Evolutionary conservation across 331 rosid species (phyloP).

Genomic region (Rhamnella rubrinervis): DNA sequence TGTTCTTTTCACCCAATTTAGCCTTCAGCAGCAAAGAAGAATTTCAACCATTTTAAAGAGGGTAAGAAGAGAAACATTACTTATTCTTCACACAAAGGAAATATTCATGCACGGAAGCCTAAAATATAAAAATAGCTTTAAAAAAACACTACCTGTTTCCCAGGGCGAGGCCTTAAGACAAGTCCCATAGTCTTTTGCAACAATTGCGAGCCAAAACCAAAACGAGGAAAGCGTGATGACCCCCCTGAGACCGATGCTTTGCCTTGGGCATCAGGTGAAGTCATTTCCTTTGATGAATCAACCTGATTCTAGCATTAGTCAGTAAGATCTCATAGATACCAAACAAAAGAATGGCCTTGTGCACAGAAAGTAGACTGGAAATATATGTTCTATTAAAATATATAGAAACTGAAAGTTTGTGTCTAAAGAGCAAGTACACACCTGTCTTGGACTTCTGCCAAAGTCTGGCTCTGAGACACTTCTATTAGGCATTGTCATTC

Average conservation of each 20-base stretch:
- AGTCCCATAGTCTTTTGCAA: constrained; percentile 80
- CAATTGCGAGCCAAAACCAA: constrained; percentile 80
- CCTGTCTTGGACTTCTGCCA: constrained; percentile 90
- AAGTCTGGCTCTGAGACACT: constrained; percentile 97
- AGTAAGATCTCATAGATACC: constrained; percentile 20
- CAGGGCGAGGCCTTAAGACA: constrained; percentile 71
- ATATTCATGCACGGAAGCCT: not conserved
- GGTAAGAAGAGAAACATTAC: constrained; percentile 17
- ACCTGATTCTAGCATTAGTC: constrained; percentile 28
- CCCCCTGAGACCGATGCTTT: constrained; percentile 57
- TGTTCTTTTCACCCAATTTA: constrained; percentile 81
- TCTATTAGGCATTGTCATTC: constrained; percentile 64
- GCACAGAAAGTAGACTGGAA: not conserved
- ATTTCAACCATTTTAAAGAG: constrained; percentile 22
- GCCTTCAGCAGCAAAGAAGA: constrained; percentile 56
- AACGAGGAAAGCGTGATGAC: constrained; percentile 71
- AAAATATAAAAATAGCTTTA: constrained; percentile 12
- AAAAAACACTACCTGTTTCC: constrained; percentile 57
- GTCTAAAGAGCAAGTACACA: constrained; percentile 33
- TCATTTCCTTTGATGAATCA: constrained; percentile 48
- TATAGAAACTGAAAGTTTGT: not conserved
- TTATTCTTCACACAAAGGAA: not conserved
- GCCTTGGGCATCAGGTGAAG: constrained; percentile 54
- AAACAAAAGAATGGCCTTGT: constrained; percentile 21
- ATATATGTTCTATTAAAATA: not conserved